Evolutionary conservation across 2,329 filamentous ascomycete genomes (phyloP).

Genomic region (Aspergillus sp.): DNA sequence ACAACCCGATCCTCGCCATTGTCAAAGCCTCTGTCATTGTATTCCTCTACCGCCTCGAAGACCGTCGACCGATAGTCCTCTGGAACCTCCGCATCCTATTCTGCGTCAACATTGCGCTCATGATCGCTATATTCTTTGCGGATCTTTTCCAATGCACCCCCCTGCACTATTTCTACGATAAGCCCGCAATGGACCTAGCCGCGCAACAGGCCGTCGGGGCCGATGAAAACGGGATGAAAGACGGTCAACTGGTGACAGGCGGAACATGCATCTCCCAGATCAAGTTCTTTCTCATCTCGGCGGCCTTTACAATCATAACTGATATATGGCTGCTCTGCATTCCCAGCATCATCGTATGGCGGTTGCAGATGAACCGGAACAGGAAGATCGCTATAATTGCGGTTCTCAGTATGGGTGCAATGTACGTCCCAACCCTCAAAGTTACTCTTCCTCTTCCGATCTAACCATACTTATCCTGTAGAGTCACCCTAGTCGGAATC

Average conservation of each 20-base stretch:
- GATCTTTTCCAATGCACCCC: conserved; percentile 33
- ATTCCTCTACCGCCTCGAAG: conserved; percentile 30
- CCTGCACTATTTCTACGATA: conserved; percentile 24
- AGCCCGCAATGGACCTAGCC: conserved; percentile 12
- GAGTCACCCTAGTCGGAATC: background rate
- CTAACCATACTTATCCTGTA: background rate
- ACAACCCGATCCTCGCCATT: conserved; percentile 29
- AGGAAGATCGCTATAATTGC: conserved; percentile 30
- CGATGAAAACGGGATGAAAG: background rate
- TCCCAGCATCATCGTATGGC: conserved; percentile 29
- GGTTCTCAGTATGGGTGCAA: conserved; percentile 28
- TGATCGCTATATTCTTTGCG: conserved; percentile 25
- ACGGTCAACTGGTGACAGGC: background rate
- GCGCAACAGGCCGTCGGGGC: background rate
- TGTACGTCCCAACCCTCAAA: conserved; percentile 17
- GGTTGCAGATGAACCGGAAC: conserved; percentile 27
- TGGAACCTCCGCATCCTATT: conserved; percentile 22
- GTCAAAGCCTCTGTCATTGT: conserved; percentile 30
- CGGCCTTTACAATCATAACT: conserved; percentile 29
- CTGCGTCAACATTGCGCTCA: conserved; percentile 19
- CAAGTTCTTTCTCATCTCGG: conserved; percentile 27
- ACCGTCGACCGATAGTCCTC: conserved; percentile 21
- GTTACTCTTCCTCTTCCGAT: too few species aligned
- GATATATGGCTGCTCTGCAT: conserved; percentile 31
- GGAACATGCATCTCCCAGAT: conserved; percentile 29